phyloP scores from a whole-genome alignment of 148 eudicot species.

The Nyssa sinensis region DNA sequence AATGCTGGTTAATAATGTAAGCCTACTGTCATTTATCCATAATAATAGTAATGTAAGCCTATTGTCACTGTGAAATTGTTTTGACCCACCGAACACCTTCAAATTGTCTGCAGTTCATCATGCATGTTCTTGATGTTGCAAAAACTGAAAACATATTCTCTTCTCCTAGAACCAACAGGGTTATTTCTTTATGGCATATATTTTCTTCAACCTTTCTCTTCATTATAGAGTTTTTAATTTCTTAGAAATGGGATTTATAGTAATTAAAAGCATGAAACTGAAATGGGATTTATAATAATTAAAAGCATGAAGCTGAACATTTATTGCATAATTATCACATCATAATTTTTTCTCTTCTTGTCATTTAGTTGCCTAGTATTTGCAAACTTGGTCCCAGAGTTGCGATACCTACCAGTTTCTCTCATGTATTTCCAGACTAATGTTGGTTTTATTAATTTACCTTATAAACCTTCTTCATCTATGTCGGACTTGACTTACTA shows the following conservation, averaged over 20 bases:
- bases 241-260: background rate
- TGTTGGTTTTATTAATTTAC: no score
- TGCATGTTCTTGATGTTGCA: background rate
- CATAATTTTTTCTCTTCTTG: background rate
- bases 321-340: background rate
- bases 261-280: no score
- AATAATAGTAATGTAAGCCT: no score
- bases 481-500: no score
- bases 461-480: background rate
- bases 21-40: background rate
- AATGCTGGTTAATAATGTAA: background rate
- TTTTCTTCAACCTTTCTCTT: background rate
- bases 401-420: background rate
- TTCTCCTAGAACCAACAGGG: no score
- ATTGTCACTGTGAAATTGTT: background rate
- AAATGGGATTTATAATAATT: no score
- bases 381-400: background rate
- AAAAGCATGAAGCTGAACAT: background rate
- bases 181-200: background rate
- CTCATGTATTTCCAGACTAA: no score
- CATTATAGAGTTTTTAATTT: background rate
- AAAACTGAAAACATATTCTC: no score
- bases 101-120: background rate
- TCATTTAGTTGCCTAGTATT: background rate
- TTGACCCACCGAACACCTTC: background rate